These are phyloP conservation scores for Vicia villosa DNA, from an alignment of 306 rosid genomes.

Conservation along the genomic window DNA sequence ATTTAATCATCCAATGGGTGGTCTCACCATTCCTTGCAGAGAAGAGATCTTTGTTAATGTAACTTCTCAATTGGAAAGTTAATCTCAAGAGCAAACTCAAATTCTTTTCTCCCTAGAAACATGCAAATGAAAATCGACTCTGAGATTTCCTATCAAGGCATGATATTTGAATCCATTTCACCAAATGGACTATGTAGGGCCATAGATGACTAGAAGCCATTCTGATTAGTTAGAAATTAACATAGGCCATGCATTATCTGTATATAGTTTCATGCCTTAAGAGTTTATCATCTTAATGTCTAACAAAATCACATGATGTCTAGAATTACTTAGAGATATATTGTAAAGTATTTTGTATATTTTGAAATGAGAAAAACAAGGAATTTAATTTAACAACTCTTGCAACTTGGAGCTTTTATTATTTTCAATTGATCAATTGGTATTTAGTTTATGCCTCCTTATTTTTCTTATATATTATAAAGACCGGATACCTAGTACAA, in stretches of 20 bases:
- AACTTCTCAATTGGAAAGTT: too few species aligned
- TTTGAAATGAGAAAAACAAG: not conserved
- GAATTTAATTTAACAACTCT: not conserved
- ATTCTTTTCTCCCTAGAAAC: too few species aligned
- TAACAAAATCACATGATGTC: not conserved
- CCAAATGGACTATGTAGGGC: not conserved
- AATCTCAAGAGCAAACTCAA: too few species aligned
- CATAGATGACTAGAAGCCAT: too few species aligned
- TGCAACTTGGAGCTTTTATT: not conserved
- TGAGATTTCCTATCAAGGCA: not conserved
- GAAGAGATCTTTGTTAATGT: too few species aligned
- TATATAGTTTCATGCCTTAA: too few species aligned
- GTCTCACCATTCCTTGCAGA: too few species aligned
- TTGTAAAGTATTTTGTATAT: not conserved
- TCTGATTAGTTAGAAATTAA: too few species aligned
- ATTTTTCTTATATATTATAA: not conserved
- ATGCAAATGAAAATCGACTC: not conserved
- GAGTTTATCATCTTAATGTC: not conserved
- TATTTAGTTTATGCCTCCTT: not conserved
- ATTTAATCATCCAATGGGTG: not conserved
- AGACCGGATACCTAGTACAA: not conserved
- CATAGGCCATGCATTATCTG: too few species aligned
- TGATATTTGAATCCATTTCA: not conserved
- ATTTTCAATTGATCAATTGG: slow-evolving; percentile 4
- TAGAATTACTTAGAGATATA: too few species aligned